Evolutionary conservation across 306 rosid species (phyloP).

Genomic region (Cucurbita ficifolia): DNA sequence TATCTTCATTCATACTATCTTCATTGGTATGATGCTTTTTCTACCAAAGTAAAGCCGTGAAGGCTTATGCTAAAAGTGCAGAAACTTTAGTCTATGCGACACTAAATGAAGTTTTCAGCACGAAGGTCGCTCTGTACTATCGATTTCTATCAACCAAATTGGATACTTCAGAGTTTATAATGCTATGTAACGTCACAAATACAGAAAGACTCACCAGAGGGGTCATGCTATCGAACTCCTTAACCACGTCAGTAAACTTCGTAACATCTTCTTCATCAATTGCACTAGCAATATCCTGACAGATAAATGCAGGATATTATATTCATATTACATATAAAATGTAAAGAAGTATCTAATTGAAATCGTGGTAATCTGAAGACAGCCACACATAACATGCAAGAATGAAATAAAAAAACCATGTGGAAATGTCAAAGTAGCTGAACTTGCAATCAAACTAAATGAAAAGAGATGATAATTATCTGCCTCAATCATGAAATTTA

Average conservation of each 20-base stretch:
- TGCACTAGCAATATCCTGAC: conserved; percentile 70
- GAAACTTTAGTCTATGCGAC: background rate
- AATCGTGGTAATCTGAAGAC: background rate
- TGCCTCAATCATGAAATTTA: background rate
- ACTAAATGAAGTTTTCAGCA: background rate
- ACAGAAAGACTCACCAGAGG: conserved; percentile 46
- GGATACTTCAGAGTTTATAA: background rate
- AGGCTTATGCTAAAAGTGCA: too few relatives aligned
- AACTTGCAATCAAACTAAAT: background rate
- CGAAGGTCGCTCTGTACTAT: background rate
- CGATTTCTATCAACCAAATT: background rate
- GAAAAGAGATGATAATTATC: background rate
- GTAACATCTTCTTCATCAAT: conserved; percentile 76
- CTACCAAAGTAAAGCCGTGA: too few relatives aligned
- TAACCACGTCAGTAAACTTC: conserved; percentile 73
- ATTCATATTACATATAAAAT: too few relatives aligned
- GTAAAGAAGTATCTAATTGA: background rate
- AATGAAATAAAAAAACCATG: background rate
- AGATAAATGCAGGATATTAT: too few relatives aligned
- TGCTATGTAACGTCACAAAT: background rate
- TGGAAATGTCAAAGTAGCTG: background rate
- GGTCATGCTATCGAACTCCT: conserved; percentile 93
- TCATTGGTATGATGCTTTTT: too few relatives aligned
- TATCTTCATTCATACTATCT: too few relatives aligned
- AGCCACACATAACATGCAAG: background rate